These are phyloP conservation scores for Mortierella sp. DNA, from an alignment of 371 early-diverging fungal genomes.

Conservation along the genomic window DNA sequence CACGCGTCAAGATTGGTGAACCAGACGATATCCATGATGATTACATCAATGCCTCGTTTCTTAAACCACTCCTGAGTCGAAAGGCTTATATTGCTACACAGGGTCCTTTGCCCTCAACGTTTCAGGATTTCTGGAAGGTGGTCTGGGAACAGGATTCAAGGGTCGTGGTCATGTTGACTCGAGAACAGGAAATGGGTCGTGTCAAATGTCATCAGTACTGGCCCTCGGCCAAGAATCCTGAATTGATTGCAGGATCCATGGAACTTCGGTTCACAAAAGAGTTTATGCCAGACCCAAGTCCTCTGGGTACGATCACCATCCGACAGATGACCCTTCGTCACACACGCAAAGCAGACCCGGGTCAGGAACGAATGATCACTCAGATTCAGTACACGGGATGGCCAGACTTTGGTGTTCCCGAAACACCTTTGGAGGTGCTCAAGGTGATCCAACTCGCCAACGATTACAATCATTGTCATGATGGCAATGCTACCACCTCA, in stretches of 20 bases:
- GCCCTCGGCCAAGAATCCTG: slow-evolving; percentile 56
- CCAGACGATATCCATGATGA: slow-evolving; percentile 46
- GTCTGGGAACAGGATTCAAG: slow-evolving; percentile 79
- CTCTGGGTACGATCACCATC: slow-evolving; percentile 13
- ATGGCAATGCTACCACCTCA: slow-evolving; percentile 10
- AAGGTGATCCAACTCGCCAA: slow-evolving; percentile 67
- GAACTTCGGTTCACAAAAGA: not conserved
- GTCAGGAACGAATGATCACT: slow-evolving; percentile 58
- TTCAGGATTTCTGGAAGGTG: slow-evolving; percentile 91
- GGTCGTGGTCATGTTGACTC: slow-evolving; percentile 88
- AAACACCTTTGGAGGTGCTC: slow-evolving; percentile 63
- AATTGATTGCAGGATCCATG: slow-evolving; percentile 12
- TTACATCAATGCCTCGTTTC: slow-evolving; percentile 80
- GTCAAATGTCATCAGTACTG: slow-evolving; percentile 78
- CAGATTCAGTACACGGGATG: slow-evolving; percentile 86
- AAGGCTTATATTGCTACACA: slow-evolving; percentile 81
- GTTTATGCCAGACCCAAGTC: not conserved
- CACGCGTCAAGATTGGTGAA: slow-evolving; percentile 55
- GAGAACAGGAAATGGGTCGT: slow-evolving; percentile 78
- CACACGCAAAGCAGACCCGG: slow-evolving; percentile 6
- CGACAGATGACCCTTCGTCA: slow-evolving; percentile 27
- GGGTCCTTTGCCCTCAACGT: slow-evolving; percentile 82
- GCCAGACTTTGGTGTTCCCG: slow-evolving; percentile 85
- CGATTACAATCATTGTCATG: not conserved
- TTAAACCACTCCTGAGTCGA: slow-evolving; percentile 61